A percentile compares a stretch with the other conserved stretches of the same genome.
Conservation (phyloP, 2,329 filamentous ascomycete species). For the Alternaria conjuncta region DNA sequence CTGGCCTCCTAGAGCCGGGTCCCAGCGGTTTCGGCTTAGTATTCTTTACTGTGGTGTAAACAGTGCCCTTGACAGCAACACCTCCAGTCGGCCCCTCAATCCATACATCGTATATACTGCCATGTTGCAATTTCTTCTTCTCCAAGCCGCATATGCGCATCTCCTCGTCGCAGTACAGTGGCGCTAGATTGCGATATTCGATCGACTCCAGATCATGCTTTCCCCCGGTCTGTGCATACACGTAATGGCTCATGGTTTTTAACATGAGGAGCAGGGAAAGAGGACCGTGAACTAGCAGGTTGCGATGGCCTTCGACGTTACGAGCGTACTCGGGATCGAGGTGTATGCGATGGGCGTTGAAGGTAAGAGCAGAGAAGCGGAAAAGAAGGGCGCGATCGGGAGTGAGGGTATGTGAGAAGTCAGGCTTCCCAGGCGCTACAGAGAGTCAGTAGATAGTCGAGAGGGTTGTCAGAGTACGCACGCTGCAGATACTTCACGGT, state of each 20-base stretch:
- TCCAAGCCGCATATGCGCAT: slow-evolving; percentile 72
- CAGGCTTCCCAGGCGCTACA: slow-evolving; percentile 58
- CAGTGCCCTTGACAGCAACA: slow-evolving; percentile 54
- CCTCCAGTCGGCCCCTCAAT: slow-evolving; percentile 50
- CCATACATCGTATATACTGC: slow-evolving; percentile 47
- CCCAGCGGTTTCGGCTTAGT: no score
- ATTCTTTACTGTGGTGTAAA: slow-evolving; percentile 19
- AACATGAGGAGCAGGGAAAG: slow-evolving; percentile 80
- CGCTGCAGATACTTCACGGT: slow-evolving; percentile 48
- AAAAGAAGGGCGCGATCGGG: slow-evolving; percentile 79
- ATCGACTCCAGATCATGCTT: slow-evolving; percentile 61
- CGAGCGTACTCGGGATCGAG: slow-evolving; percentile 75
- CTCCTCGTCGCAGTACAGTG: slow-evolving; percentile 76
- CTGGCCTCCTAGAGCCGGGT: neutral
- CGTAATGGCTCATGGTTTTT: slow-evolving; percentile 60
- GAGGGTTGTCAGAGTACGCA: slow-evolving; percentile 18
- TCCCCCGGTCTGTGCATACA: neutral
- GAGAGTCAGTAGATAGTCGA: slow-evolving; percentile 16
- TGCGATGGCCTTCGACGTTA: slow-evolving; percentile 74
- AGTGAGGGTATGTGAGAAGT: slow-evolving; percentile 65
- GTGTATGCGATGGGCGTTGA: slow-evolving; percentile 93
- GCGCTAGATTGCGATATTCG: slow-evolving; percentile 81
- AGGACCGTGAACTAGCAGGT: slow-evolving; percentile 85
- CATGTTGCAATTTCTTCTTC: slow-evolving; percentile 33
- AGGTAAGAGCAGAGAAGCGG: slow-evolving; percentile 82